phyloP scores from a whole-genome alignment of 345 rosid species.

The Lepidium africanum region DNA sequence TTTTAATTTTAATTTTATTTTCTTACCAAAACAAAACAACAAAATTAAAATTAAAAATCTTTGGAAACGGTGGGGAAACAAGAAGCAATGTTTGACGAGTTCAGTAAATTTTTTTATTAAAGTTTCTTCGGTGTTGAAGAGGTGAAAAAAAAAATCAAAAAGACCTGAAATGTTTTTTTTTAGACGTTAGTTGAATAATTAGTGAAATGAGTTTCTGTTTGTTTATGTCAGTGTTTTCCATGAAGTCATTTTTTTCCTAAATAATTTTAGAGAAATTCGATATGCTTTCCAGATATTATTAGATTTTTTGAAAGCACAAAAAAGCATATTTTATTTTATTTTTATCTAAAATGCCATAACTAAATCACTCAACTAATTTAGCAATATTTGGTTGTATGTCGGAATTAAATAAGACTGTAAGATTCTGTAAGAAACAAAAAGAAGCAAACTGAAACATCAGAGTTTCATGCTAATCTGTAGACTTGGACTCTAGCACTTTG shows the following conservation, averaged over 20 bases:
- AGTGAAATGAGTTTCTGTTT: conserved; percentile 12
- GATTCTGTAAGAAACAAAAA: conserved; percentile 26
- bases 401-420: conserved; percentile 6
- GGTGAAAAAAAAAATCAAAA: neutral
- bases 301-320: too few species aligned
- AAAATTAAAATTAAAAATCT: neutral
- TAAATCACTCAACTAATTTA: too few species aligned
- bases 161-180: neutral
- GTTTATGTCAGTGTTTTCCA: too few species aligned
- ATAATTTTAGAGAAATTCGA: too few species aligned
- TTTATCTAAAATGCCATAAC: too few species aligned
- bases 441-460: conserved; percentile 22
- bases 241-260: too few species aligned
- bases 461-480: conserved; percentile 24
- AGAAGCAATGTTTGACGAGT: conserved; percentile 47
- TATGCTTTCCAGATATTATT: too few species aligned
- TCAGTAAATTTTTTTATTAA: conserved; percentile 4
- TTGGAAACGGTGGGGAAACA: conserved; percentile 33
- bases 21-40: neutral
- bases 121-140: conserved; percentile 1
- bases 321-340: too few species aligned
- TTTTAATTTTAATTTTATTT: neutral
- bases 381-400: neutral
- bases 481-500: conserved; percentile 15
- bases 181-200: neutral